A percentile compares a stretch with the other conserved stretches of the same genome.
Conservation (phyloP, 768 basidiomycete species). For the Pilatotrama ljubarskyi region DNA sequence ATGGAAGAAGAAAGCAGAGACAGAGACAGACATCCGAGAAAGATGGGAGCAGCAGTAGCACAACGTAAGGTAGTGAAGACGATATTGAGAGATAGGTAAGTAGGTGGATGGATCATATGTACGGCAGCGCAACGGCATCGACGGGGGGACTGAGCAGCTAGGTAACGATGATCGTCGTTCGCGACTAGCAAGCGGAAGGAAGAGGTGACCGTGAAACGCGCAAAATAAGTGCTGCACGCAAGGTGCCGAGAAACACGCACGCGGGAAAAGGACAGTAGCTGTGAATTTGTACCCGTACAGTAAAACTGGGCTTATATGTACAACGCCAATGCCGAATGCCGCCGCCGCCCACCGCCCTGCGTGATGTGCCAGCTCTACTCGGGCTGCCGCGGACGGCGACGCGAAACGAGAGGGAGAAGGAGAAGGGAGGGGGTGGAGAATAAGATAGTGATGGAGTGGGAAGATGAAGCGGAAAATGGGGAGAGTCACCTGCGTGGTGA, state of each 20-base stretch:
- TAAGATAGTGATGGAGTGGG: conserved; percentile 6
- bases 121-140: background rate
- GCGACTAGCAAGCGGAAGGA: no score
- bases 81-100: background rate
- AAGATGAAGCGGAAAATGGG: background rate
- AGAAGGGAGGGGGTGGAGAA: background rate
- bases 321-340: background rate
- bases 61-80: background rate
- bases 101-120: background rate
- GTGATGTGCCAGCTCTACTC: background rate
- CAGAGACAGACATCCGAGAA: background rate
- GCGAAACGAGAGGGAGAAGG: background rate
- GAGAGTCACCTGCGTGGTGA: no score
- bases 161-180: background rate
- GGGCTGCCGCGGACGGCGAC: background rate
- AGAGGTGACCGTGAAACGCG: no score
- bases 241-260: background rate
- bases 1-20: background rate
- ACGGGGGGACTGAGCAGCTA: background rate
- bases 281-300: background rate
- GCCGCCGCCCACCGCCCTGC: background rate
- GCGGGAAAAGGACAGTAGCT: background rate
- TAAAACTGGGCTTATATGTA: conserved; percentile 1
- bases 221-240: no score
- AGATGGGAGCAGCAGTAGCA: conserved; percentile 2